Evolutionary conservation across 352 stramenopile genomes (phyloP).

Genomic region (Pythium chondricola): DNA sequence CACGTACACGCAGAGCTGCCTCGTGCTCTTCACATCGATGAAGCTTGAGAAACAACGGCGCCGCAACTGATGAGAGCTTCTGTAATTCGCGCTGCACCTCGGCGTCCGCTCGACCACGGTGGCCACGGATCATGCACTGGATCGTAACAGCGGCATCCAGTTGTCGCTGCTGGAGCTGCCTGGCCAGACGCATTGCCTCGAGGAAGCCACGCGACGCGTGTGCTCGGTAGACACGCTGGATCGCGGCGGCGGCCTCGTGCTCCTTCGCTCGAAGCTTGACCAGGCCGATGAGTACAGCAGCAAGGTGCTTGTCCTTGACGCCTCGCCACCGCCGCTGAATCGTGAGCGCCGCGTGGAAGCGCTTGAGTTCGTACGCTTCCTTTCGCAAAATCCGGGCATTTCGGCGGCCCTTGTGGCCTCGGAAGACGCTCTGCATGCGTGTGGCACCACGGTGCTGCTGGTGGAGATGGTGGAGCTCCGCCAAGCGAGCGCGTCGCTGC

Average conservation of each 20-base stretch:
- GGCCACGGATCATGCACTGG: conserved; percentile 72
- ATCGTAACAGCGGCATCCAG: conserved; percentile 45
- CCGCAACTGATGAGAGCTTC: conserved; percentile 65
- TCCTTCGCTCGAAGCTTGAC: conserved; percentile 59
- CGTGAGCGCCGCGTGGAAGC: conserved; percentile 50
- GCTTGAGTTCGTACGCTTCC: conserved; percentile 30
- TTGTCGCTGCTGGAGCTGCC: conserved; percentile 36
- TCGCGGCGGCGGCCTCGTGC: conserved; percentile 41
- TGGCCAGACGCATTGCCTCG: conserved; percentile 45
- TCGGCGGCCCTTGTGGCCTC: conserved; percentile 42
- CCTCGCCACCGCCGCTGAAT: conserved; percentile 79
- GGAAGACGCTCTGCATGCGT: conserved; percentile 66
- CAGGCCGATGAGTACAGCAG: conserved; percentile 59
- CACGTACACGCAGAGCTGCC: conserved; percentile 39
- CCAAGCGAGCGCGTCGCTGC: conserved; percentile 32
- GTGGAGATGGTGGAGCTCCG: conserved; percentile 42
- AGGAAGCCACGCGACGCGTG: conserved; percentile 56
- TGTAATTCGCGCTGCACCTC: conserved; percentile 75
- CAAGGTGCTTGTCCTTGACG: conserved; percentile 67
- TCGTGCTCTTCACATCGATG: conserved; percentile 33
- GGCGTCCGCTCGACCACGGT: conserved; percentile 57
- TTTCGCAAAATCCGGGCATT: conserved; percentile 31
- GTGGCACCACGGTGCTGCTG: conserved; percentile 40
- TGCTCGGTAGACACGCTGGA: conserved; percentile 60
- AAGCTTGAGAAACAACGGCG: conserved; percentile 63